Percentiles rank a stretch among this genome's conserved stretches.
Evolutionary conservation across 2,329 filamentous ascomycete species (phyloP).

Genomic region (Cordyceps cicadae): DNA sequence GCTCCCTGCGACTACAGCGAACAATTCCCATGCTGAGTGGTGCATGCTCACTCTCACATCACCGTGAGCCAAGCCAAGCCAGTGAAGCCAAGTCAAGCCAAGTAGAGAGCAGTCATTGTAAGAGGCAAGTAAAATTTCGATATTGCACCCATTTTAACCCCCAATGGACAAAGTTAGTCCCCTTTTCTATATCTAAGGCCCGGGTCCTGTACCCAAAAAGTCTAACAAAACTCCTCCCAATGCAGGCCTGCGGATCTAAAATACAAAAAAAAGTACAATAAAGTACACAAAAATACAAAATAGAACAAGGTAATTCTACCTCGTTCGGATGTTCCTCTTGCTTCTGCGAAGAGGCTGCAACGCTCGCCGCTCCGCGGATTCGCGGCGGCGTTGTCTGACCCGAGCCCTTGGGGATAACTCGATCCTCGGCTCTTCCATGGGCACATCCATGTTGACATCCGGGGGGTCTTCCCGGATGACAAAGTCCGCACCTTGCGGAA

Average conservation of each 20-base stretch:
- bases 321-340: not conserved
- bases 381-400: not conserved
- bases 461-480: not conserved
- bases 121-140: not conserved
- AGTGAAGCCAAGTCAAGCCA: too few species aligned
- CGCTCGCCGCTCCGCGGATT: not conserved
- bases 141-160: not conserved
- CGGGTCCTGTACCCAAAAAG: too few species aligned
- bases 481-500: not conserved
- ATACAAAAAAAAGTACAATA: not conserved
- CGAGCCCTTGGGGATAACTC: not conserved
- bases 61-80: too few species aligned
- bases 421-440: not conserved
- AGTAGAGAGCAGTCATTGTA: too few species aligned
- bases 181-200: not conserved
- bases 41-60: too few species aligned
- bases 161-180: not conserved
- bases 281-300: not conserved
- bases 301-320: not conserved
- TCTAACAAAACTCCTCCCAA: not conserved
- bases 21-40: too few species aligned
- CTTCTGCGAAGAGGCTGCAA: conserved; percentile 1
- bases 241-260: not conserved
- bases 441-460: not conserved
- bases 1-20: too few species aligned